Percentiles rank a stretch among this genome's conserved stretches.
Evolutionary conservation across 306 rosid species (phyloP).

Genomic region (Carpinus viminea): DNA sequence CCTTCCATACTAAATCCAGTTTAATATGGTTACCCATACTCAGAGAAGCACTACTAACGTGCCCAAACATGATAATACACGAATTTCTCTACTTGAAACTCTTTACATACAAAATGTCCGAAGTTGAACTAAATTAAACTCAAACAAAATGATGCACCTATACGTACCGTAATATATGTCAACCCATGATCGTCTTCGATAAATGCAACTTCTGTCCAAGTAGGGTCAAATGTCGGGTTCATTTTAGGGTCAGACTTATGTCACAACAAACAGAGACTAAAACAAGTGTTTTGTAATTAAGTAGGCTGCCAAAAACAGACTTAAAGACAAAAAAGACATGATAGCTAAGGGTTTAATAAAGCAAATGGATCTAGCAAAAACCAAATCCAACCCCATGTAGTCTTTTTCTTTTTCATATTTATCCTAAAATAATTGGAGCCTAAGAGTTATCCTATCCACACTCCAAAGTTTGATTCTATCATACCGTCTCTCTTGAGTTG

Average conservation of each 20-base stretch:
- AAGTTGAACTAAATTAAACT: too few species aligned
- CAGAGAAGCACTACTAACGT: background rate
- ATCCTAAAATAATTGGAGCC: background rate
- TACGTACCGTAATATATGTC: too few species aligned
- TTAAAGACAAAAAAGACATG: background rate
- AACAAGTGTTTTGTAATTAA: background rate
- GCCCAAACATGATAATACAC: background rate
- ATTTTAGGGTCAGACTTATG: conserved; percentile 3
- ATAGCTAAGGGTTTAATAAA: background rate
- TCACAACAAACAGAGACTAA: conserved; percentile 3
- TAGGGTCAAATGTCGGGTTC: too few species aligned
- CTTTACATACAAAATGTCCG: too few species aligned
- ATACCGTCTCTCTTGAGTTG: background rate
- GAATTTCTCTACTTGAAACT: background rate
- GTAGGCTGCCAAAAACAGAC: background rate
- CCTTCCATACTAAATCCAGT: background rate
- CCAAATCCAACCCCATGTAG: background rate
- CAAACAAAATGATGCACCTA: too few species aligned
- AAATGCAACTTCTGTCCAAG: too few species aligned
- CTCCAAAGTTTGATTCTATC: background rate
- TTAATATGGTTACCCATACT: background rate
- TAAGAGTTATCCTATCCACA: background rate
- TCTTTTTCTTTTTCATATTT: background rate
- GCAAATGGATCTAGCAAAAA: background rate
- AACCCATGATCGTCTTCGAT: too few species aligned